phyloP scores from a whole-genome alignment of 2,329 filamentous ascomycete genomes.

The Aspergillus quadrilineatus region DNA sequence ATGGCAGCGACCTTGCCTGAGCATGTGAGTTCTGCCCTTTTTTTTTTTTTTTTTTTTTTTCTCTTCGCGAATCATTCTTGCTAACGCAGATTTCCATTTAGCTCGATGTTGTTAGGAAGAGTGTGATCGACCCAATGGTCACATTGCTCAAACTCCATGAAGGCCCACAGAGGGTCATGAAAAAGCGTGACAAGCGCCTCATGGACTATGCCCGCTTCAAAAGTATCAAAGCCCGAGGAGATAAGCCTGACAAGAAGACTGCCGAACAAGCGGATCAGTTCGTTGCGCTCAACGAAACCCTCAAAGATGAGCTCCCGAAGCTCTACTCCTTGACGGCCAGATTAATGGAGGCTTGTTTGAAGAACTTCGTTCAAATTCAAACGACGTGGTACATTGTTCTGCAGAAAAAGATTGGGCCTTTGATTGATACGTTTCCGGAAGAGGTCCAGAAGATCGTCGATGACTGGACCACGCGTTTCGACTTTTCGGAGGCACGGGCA shows the following conservation, averaged over 20 bases:
- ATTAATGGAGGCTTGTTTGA: slow-evolving; percentile 77
- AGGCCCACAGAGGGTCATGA: slow-evolving; percentile 83
- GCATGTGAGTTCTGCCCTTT: slow-evolving; percentile 57
- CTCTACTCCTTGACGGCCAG: slow-evolving; percentile 79
- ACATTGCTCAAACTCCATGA: slow-evolving; percentile 76
- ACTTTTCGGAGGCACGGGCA: slow-evolving; percentile 70
- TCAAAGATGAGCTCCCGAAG: slow-evolving; percentile 87
- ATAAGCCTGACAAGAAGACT: slow-evolving; percentile 84
- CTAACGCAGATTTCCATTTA: slow-evolving; percentile 25
- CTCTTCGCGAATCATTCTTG: background rate
- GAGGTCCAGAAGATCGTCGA: slow-evolving; percentile 72
- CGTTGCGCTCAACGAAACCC: slow-evolving; percentile 82
- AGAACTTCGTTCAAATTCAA: slow-evolving; percentile 82
- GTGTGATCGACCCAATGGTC: slow-evolving; percentile 82
- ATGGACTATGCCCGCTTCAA: slow-evolving; percentile 83
- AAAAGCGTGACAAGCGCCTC: slow-evolving; percentile 90
- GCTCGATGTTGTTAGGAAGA: slow-evolving; percentile 68
- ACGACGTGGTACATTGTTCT: slow-evolving; percentile 78
- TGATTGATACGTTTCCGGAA: slow-evolving; percentile 67
- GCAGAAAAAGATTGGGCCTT: slow-evolving; percentile 75
- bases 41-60: background rate
- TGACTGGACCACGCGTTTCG: slow-evolving; percentile 76
- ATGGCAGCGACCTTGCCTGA: slow-evolving; percentile 79
- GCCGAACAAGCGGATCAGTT: slow-evolving; percentile 85
- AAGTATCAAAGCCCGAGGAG: slow-evolving; percentile 73